Percentiles rank a stretch among this genome's conserved stretches.
phyloP scores from a whole-genome alignment of 495 filamentous ascomycete genomes.

The Pyrenula aspistea region DNA sequence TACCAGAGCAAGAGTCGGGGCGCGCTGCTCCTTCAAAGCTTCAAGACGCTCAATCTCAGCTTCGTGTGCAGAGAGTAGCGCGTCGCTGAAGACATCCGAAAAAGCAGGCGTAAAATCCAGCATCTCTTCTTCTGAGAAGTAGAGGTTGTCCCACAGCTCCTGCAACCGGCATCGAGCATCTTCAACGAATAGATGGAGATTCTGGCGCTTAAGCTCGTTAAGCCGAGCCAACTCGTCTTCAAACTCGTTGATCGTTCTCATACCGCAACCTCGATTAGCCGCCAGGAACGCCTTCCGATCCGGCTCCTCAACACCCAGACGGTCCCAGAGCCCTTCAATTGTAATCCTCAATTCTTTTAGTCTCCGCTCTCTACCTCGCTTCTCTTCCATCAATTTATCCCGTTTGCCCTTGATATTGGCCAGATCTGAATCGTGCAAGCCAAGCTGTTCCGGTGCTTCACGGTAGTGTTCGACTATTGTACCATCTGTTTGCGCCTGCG shows the following conservation, averaged over 20 bases:
- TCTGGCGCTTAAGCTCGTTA: constrained; percentile 87
- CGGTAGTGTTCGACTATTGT: constrained; percentile 79
- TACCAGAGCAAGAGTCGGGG: constrained; percentile 68
- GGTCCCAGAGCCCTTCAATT: constrained; percentile 80
- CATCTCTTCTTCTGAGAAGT: constrained; percentile 96
- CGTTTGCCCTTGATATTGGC: constrained; percentile 55
- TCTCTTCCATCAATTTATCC: constrained; percentile 87
- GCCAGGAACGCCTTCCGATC: constrained; percentile 74
- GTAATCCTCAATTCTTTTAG: constrained; percentile 61
- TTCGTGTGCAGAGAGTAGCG: constrained; percentile 80
- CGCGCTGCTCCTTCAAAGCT: constrained; percentile 73
- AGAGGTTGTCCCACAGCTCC: constrained; percentile 87
- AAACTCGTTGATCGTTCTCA: constrained; percentile 84
- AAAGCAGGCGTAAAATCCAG: constrained; percentile 92
- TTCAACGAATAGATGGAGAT: constrained; percentile 89
- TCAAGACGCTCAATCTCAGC: constrained; percentile 76
- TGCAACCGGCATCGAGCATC: constrained; percentile 82
- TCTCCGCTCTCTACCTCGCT: constrained; percentile 70
- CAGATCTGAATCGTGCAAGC: constrained; percentile 78
- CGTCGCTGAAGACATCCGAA: constrained; percentile 71
- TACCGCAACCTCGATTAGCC: constrained; percentile 62
- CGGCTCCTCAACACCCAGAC: constrained; percentile 66
- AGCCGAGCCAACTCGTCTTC: constrained; percentile 78
- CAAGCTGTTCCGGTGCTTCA: constrained; percentile 84
- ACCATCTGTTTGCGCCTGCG: constrained; percentile 82